These are phyloP conservation scores for Conticribra weissflogii DNA, from an alignment of 108 stramenopile species.

Conservation along the genomic window DNA sequence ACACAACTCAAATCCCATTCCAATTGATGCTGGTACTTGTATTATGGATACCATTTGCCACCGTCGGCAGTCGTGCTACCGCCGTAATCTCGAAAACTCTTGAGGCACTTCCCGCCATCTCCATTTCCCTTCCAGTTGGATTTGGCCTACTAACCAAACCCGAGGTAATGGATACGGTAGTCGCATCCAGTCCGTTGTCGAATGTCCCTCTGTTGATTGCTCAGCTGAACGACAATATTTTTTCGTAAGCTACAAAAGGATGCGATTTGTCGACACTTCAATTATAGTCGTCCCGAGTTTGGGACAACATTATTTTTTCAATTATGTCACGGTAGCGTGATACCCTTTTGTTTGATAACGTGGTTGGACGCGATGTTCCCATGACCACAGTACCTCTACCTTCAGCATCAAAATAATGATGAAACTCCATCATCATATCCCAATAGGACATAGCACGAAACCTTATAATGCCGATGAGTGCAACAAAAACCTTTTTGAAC, in stretches of 20 bases:
- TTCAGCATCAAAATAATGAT: too few relatives aligned
- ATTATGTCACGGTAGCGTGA: too few relatives aligned
- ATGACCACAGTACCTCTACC: too few relatives aligned
- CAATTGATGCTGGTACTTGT: neutral
- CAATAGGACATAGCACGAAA: too few relatives aligned
- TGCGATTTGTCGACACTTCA: too few relatives aligned
- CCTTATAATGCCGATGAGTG: too few relatives aligned
- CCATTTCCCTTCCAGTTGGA: constrained; percentile 35
- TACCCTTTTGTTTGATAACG: too few relatives aligned
- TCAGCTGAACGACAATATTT: constrained; percentile 18
- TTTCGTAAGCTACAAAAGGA: constrained; percentile 16
- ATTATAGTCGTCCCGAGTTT: too few relatives aligned
- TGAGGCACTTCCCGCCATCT: constrained; percentile 42
- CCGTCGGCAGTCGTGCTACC: constrained; percentile 36
- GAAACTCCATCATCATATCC: too few relatives aligned
- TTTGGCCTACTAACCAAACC: constrained; percentile 41
- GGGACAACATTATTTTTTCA: too few relatives aligned
- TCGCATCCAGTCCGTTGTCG: constrained; percentile 26
- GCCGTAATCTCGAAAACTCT: constrained; percentile 42
- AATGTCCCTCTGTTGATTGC: constrained; percentile 40
- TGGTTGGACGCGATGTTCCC: too few relatives aligned
- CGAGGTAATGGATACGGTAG: constrained; percentile 23
- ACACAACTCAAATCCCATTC: neutral
- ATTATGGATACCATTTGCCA: neutral
- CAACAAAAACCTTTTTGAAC: too few relatives aligned